Evolutionary conservation across 352 stramenopile species (phyloP).

Genomic region (Elongisporangium anandrum): DNA sequence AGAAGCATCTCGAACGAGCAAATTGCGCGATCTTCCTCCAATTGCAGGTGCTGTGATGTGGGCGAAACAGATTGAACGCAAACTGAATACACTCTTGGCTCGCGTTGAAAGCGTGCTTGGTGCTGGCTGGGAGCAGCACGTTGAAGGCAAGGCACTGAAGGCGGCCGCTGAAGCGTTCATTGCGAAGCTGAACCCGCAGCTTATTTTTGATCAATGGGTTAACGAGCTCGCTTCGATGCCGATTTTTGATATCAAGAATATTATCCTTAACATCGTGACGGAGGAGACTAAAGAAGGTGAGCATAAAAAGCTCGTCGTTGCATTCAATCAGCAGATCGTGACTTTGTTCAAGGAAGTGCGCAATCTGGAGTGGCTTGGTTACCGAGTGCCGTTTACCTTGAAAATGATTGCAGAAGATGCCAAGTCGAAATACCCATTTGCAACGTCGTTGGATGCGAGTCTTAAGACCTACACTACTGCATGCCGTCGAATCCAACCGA

Average conservation of each 20-base stretch:
- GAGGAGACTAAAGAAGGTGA: conserved; percentile 69
- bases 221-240: conserved; percentile 87
- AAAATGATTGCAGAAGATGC: conserved; percentile 96
- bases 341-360: conserved; percentile 98
- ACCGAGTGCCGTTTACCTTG: conserved; percentile 94
- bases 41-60: conserved; percentile 98
- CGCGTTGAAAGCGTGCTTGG: conserved; percentile 97
- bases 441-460: conserved; percentile 96
- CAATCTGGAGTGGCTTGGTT: conserved; percentile 98
- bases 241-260: conserved; percentile 91
- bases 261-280: conserved; percentile 87
- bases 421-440: conserved; percentile 95
- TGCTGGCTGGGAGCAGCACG: conserved; percentile 95
- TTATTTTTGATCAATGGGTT: conserved; percentile 96
- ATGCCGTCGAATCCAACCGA: conserved; percentile 74
- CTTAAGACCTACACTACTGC: conserved; percentile 92
- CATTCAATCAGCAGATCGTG: conserved; percentile 98
- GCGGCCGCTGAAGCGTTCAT: conserved; percentile 85
- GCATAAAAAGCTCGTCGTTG: conserved; percentile 77
- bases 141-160: conserved; percentile 96
- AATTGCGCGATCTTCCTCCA: conserved; percentile 96
- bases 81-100: conserved; percentile 95
- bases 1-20: conserved; percentile 91
- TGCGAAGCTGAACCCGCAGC: conserved; percentile 80
- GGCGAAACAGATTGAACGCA: conserved; percentile 99